Percentiles rank a stretch among this genome's conserved stretches.
These are phyloP conservation scores for Kwoniella botswanensis DNA, from an alignment of 768 basidiomycete genomes.

Conservation along the genomic window DNA sequence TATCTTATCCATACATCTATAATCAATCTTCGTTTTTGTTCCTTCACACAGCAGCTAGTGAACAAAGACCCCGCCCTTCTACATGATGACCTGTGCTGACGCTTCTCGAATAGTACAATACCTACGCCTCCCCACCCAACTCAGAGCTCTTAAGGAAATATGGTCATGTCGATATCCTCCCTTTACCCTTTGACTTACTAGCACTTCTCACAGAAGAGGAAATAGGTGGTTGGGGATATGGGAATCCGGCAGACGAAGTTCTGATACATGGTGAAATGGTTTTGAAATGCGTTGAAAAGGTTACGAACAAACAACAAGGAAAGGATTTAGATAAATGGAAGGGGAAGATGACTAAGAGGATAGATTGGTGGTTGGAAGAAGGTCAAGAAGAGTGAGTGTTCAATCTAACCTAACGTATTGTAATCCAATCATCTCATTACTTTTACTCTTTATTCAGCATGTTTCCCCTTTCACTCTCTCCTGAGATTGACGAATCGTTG, in stretches of 20 bases:
- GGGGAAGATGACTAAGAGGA: conserved; percentile 63
- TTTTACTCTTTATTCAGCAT: conserved; percentile 22
- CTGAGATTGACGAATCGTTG: conserved; percentile 25
- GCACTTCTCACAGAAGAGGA: conserved; percentile 28
- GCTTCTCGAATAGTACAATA: conserved; percentile 73
- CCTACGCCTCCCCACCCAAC: conserved; percentile 91
- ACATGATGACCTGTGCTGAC: not conserved
- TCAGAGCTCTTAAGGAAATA: conserved; percentile 91
- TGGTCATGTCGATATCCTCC: conserved; percentile 84
- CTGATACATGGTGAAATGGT: conserved; percentile 45
- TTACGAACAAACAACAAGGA: conserved; percentile 23
- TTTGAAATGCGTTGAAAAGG: conserved; percentile 22
- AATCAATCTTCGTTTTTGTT: too few relatives aligned
- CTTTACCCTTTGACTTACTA: conserved; percentile 37
- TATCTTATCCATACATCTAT: not conserved
- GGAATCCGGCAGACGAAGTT: conserved; percentile 57
- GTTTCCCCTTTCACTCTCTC: conserved; percentile 31
- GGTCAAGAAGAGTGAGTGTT: conserved; percentile 48
- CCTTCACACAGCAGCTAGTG: too few relatives aligned
- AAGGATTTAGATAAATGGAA: conserved; percentile 27
- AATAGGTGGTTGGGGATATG: conserved; percentile 40
- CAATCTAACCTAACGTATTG: not conserved
- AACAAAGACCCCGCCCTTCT: too few relatives aligned
- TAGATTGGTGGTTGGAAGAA: conserved; percentile 89
- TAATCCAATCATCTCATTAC: not conserved